Evolutionary conservation across 495 filamentous ascomycete species (phyloP), one percentile per base, ranked within the genome.

Genomic region (Oleoguttula mirabilis): DNA sequence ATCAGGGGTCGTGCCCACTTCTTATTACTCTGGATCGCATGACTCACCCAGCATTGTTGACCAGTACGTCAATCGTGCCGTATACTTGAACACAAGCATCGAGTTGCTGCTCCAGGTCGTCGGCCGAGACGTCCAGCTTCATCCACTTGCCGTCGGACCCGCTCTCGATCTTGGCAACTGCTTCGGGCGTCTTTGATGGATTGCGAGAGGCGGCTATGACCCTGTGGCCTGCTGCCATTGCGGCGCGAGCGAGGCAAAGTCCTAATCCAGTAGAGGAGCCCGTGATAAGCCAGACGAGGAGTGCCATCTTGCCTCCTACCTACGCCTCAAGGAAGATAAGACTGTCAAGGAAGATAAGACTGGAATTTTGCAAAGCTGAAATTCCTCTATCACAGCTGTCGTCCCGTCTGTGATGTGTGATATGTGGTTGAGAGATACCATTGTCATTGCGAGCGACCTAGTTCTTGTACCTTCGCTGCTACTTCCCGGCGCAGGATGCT

Each of bases 21-120:
- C n/a, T n/a, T n/a, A n/a, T n/a, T n/a, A n/a, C n/a, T n/a, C n/a
- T n/a, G n/a, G n/a, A n/a, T n/a, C n/a, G 7, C 25, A 28, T 7
- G 25, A n/a, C 25, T 28, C n/a, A 41, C 11, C 39, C 39, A 25
- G 39, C 39, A 32, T 41, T 41, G 39, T 41, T 41, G 23, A 41
- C 21, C n/a, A 41, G 15, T 4, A 41, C 39, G 21, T 41, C 39
- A 20, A 41, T 41, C 21, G 8, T 41, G 4, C 39, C 39, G 17
- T 30, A 32, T 12, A 30, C 31, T 32, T 32, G 22, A 15, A 41
- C 14, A 14, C 24, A 24, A 4, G 21, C 23, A 3, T 41, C 39
- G 6, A 41, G 23, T 32, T 41, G 39, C 27, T 41, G 27, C 27
- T 41, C 39, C 4, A 41, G 25, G 11, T 41, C 27, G 11, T 24